A percentile compares a stretch with the other conserved stretches of the same genome.
Evolutionary conservation across 352 stramenopile genomes (phyloP).

Genomic region (Globisporangium nagaii): DNA sequence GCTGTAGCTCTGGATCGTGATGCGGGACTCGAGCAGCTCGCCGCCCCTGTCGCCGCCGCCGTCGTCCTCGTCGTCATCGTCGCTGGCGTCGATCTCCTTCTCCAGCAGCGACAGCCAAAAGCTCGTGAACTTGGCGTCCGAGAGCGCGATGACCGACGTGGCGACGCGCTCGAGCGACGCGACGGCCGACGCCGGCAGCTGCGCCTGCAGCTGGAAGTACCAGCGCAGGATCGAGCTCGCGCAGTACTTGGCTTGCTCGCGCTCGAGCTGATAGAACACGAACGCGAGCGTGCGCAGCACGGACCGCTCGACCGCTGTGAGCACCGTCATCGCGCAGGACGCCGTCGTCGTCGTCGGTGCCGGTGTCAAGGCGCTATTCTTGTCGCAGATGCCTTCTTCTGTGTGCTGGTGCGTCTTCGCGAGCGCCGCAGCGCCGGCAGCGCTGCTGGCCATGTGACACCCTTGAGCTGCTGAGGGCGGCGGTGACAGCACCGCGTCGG

Average conservation of each 20-base stretch:
- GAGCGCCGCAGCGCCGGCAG: no score
- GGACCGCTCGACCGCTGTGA: constrained; percentile 52
- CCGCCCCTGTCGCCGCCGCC: background rate
- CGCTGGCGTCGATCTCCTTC: constrained; percentile 26
- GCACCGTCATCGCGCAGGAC: constrained; percentile 35
- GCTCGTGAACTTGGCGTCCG: constrained; percentile 52
- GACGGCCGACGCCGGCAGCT: constrained; percentile 41
- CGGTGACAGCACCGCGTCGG: constrained; percentile 1
- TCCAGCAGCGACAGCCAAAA: constrained; percentile 68
- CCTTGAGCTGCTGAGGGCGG: background rate
- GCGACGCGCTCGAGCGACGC: constrained; percentile 43
- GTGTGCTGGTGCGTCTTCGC: background rate
- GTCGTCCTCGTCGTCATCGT: constrained; percentile 6
- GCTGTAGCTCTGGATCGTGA: constrained; percentile 5
- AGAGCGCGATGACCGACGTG: constrained; percentile 55
- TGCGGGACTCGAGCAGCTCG: background rate
- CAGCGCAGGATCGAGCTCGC: constrained; percentile 53
- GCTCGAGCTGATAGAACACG: constrained; percentile 57
- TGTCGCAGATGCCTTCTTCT: background rate
- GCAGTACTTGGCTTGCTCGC: constrained; percentile 48
- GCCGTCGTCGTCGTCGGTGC: background rate
- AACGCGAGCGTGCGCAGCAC: constrained; percentile 63
- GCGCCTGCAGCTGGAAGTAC: constrained; percentile 56
- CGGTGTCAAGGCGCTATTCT: background rate
- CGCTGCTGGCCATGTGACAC: background rate